These are phyloP conservation scores for Gossypium davidsonii DNA, from an alignment of 441 rosid genomes.

Conservation along the genomic window DNA sequence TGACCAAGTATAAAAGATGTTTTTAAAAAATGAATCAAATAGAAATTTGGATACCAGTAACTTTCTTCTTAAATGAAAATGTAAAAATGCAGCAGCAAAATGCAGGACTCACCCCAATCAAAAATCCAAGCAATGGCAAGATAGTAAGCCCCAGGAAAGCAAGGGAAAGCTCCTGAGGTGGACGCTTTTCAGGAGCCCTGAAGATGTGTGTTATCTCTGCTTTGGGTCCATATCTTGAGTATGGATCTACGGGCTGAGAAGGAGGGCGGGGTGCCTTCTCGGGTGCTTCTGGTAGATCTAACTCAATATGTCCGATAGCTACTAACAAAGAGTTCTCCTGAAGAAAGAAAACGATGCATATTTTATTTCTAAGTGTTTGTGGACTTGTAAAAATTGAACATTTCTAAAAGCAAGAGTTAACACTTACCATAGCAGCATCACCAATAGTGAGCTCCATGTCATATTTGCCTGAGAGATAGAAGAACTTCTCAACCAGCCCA, in stretches of 20 bases:
- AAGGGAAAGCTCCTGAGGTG: conserved; percentile 69
- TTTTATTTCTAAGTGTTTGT: conserved; percentile 1
- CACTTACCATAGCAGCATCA: conserved; percentile 79
- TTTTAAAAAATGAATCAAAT: not conserved
- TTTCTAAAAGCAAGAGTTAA: conserved; percentile 1
- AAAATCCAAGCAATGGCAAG: conserved; percentile 70
- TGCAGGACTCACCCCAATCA: conserved; percentile 66
- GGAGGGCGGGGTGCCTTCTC: conserved; percentile 86
- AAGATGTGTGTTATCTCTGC: conserved; percentile 84
- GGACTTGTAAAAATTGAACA: conserved; percentile 3
- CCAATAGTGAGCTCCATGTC: conserved; percentile 82
- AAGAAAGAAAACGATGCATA: conserved; percentile 14
- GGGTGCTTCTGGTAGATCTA: conserved; percentile 88
- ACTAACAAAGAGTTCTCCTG: conserved; percentile 83
- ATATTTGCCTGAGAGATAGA: conserved; percentile 78
- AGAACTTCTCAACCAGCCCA: conserved; percentile 84
- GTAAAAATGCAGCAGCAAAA: not conserved
- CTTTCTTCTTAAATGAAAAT: not conserved
- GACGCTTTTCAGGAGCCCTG: conserved; percentile 81
- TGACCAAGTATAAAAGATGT: not conserved
- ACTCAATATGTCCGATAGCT: conserved; percentile 60
- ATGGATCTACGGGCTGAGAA: conserved; percentile 50
- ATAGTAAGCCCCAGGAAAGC: conserved; percentile 70
- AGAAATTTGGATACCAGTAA: not conserved
- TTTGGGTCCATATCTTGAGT: conserved; percentile 69